A percentile compares a stretch with the other conserved stretches of the same genome.
Evolutionary conservation across 139 green algal species (phyloP).

Genomic region (Closterium sp.): DNA sequence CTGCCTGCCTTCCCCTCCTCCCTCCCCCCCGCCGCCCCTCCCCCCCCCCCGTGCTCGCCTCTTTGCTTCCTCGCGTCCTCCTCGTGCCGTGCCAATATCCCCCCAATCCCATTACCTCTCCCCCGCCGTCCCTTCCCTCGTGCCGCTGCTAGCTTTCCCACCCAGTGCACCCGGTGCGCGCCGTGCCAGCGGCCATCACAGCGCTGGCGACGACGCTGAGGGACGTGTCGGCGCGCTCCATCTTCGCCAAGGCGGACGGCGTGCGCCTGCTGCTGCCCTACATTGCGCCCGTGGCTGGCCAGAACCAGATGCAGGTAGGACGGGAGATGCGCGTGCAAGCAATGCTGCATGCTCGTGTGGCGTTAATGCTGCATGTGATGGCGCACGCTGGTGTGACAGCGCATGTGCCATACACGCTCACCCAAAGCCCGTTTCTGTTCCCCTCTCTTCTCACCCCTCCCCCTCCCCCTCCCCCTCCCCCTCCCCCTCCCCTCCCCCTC

Average conservation of each 20-base stretch:
- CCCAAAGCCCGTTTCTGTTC: too few species aligned
- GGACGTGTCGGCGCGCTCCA: constrained; percentile 62
- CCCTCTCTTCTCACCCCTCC: constrained; percentile 31
- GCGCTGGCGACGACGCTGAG: constrained; percentile 76
- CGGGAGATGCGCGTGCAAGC: too few species aligned
- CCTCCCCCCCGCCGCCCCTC: not conserved
- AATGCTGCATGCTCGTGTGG: too few species aligned
- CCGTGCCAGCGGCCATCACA: constrained; percentile 47
- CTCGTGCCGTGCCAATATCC: not conserved
- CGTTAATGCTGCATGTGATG: not conserved
- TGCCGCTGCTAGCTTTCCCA: not conserved
- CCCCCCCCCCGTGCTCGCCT: not conserved
- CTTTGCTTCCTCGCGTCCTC: not conserved
- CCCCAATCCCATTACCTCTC: not conserved
- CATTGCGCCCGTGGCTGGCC: constrained; percentile 51
- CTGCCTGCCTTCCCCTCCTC: not conserved
- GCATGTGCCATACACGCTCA: too few species aligned
- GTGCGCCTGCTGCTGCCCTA: constrained; percentile 70
- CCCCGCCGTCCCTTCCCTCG: not conserved
- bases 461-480: not conserved
- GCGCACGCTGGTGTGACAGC: not conserved
- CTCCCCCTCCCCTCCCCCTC: not conserved
- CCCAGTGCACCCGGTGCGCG: too few species aligned
- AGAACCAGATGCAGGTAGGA: constrained; percentile 49
- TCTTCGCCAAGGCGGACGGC: constrained; percentile 65